Evolutionary conservation across 1,139 yeast genomes (phyloP).

Genomic region (Candida mesenterica): DNA sequence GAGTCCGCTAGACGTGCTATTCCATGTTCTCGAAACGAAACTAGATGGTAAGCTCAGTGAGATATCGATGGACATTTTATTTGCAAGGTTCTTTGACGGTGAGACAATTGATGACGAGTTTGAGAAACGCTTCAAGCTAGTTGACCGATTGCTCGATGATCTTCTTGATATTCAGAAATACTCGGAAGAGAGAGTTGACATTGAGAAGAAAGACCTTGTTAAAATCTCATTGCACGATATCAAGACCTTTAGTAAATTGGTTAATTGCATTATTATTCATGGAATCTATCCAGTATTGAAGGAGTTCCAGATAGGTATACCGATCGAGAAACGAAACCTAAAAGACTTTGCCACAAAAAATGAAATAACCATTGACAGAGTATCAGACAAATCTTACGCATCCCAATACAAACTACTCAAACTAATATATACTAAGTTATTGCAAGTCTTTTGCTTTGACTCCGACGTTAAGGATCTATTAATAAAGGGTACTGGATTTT

Average conservation of each 20-base stretch:
- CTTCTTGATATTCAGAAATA: constrained; percentile 37
- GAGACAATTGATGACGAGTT: constrained; percentile 6
- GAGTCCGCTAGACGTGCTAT: constrained; percentile 37
- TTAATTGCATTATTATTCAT: constrained; percentile 62
- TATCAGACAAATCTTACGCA: constrained; percentile 11
- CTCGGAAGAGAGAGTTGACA: constrained; percentile 19
- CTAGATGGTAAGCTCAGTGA: constrained; percentile 29
- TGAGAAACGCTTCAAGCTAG: constrained; percentile 20
- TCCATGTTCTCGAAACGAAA: constrained; percentile 27
- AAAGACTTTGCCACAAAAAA: constrained; percentile 38
- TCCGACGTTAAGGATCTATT: constrained; percentile 59
- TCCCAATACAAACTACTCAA: constrained; percentile 23
- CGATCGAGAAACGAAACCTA: constrained; percentile 58
- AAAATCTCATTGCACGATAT: constrained; percentile 82
- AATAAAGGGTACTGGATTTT: constrained; percentile 66
- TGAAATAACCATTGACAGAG: constrained; percentile 20
- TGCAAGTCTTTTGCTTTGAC: constrained; percentile 31
- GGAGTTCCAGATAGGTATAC: constrained; percentile 56
- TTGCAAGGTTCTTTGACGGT: constrained; percentile 7
- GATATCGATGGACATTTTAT: constrained; percentile 19
- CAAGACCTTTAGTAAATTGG: constrained; percentile 63
- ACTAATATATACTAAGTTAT: constrained; percentile 35
- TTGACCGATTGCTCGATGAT: constrained; percentile 28
- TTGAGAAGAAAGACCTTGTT: constrained; percentile 43
- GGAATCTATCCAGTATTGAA: constrained; percentile 70